Percentiles rank a stretch among this genome's conserved stretches.
Evolutionary conservation across 148 eudicot species (phyloP).

Genomic region (Heliosperma pusillum): DNA sequence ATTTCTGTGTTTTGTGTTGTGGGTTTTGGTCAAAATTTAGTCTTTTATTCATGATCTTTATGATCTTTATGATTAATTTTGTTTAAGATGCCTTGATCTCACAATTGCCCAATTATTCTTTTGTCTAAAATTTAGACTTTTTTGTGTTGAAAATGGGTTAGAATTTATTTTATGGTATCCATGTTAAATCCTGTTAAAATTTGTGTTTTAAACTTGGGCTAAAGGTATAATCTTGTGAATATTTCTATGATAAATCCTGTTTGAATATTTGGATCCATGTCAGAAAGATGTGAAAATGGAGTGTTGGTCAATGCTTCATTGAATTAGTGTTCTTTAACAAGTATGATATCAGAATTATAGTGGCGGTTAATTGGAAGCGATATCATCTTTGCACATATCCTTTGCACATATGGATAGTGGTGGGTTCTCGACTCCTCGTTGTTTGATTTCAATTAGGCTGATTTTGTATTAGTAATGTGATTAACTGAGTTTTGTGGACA

Average conservation of each 20-base stretch:
- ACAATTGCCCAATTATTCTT: too few relatives aligned
- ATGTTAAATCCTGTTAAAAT: not conserved
- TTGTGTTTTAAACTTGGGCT: not conserved
- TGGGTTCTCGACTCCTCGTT: constrained; percentile 28
- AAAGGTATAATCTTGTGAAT: not conserved
- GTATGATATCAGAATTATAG: constrained; percentile 58
- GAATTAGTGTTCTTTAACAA: constrained; percentile 39
- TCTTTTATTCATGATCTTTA: not conserved
- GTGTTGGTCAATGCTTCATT: constrained; percentile 3
- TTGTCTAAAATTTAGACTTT: too few relatives aligned
- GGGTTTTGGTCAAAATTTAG: not conserved
- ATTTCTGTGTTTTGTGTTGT: not conserved
- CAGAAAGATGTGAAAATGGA: not conserved
- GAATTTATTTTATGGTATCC: constrained; percentile 2
- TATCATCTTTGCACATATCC: constrained; percentile 75
- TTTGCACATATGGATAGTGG: constrained; percentile 96
- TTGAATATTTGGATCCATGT: constrained; percentile 7
- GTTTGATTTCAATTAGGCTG: constrained; percentile 15
- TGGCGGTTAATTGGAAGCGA: constrained; percentile 72
- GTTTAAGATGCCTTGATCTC: not conserved
- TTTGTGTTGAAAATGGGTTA: not conserved
- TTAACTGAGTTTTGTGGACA: constrained; percentile 20
- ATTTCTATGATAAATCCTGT: not conserved
- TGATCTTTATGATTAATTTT: not conserved
- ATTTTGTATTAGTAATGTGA: not conserved